Evolutionary conservation across 2,329 filamentous ascomycete genomes (phyloP), one percentile per base, ranked within the genome.

Genomic region (Penicillium sp.): DNA sequence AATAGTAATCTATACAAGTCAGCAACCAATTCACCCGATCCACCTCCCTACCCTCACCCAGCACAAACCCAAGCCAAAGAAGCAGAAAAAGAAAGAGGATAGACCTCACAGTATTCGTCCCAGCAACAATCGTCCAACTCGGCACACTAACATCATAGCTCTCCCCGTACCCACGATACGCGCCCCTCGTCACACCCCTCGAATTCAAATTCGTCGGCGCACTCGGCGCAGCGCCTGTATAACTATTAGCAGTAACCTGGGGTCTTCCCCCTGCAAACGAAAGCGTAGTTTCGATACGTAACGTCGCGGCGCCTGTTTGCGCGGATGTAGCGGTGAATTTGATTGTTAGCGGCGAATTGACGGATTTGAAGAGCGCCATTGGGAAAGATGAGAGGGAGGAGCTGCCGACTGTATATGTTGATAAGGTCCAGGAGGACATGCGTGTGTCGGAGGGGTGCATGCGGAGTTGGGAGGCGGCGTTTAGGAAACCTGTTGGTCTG

Each of bases 381-480:
- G 88, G 87, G 70, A 90, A 88, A 61, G 83, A 81, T 4, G 76
- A 76, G 1, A 82, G 70, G 6, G 77, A 72, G 26, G 83, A 85
- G 24, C 81, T 82, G 44, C 86, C 87, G 12, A 88, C 84, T 1
- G 85, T 88, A 75, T 88, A 89, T 0, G 86, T 89, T 13, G 86
- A 81, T 0, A 86, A 82, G 0, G 80, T 82, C 88, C 88, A 90
- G 59, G 78, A 79, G 28, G 79, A 75, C 88, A 90, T 90, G 69
- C 88, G 84, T 42, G 76, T 77, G 75, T 90, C 88, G 4, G 85
- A 86, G 3, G 88, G 88, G 72, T 91, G 88, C 88, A 90, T 90
- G 56, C 86, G 83, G 15, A 87, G 81, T 72, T 89, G 85, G 69
- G 89, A 89, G 58, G 84, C 87, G 15, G 88, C 88, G 71, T 91